Conservation (phyloP, 306 rosid species). For the Lablab purpureus region DNA sequence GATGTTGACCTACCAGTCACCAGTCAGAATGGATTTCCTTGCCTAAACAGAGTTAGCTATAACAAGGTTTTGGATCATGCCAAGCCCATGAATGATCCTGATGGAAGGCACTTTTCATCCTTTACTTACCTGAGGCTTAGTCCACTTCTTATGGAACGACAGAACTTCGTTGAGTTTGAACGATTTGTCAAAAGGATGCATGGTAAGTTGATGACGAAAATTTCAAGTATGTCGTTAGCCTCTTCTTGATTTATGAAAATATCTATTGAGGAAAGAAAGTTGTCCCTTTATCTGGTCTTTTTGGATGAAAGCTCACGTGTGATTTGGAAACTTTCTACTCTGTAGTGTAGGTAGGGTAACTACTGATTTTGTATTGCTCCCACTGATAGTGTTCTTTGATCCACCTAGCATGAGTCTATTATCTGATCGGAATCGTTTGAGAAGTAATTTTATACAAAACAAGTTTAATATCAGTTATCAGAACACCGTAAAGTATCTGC, state of each 20-base stretch:
- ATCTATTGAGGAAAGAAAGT: neutral
- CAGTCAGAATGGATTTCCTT: constrained; percentile 79
- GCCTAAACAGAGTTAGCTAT: constrained; percentile 72
- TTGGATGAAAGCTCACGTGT: constrained; percentile 11
- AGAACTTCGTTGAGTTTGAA: constrained; percentile 82
- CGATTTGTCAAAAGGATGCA: constrained; percentile 96
- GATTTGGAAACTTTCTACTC: neutral
- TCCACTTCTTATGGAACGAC: constrained; percentile 82
- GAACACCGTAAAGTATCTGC: neutral
- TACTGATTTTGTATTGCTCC: neutral
- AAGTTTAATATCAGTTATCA: neutral
- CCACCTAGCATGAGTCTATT: neutral
- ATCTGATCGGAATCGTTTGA: neutral
- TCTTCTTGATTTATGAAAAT: constrained; percentile 14
- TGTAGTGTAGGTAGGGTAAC: neutral
- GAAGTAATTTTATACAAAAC: neutral
- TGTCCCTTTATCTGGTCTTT: constrained; percentile 7
- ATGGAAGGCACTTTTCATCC: constrained; percentile 81
- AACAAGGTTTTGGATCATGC: constrained; percentile 83
- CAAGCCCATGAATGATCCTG: constrained; percentile 85
- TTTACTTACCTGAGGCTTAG: constrained; percentile 85
- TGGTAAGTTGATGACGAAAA: constrained; percentile 57
- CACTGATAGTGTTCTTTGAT: neutral
- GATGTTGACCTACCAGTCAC: constrained; percentile 71
- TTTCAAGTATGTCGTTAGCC: neutral